Conservation (phyloP, 2,329 filamentous ascomycete genomes). For the Hypoxylon sp. region DNA sequence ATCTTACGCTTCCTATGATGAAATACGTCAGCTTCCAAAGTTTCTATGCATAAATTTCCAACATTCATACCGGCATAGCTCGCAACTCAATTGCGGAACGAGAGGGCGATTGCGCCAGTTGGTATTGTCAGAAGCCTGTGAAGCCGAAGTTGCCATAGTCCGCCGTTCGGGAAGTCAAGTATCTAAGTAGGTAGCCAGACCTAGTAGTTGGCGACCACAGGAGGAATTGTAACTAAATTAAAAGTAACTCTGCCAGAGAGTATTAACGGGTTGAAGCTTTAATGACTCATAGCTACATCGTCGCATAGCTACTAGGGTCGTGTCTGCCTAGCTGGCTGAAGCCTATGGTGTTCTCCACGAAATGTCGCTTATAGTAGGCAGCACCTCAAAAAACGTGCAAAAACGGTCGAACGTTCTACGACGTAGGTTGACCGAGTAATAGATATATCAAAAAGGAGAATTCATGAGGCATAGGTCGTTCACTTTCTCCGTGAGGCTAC, state of each 20-base stretch:
- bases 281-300: conserved; percentile 4
- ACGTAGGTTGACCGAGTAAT: background rate
- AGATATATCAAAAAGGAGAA: background rate
- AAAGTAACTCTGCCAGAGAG: background rate
- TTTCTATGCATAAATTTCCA: background rate
- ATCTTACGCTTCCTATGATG: conserved; percentile 28
- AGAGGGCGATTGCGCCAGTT: conserved; percentile 17
- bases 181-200: background rate
- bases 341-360: background rate
- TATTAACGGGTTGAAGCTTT: conserved; percentile 8
- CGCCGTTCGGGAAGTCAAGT: background rate
- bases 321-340: background rate
- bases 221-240: background rate
- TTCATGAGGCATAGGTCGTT: background rate
- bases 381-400: background rate
- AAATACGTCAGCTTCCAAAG: background rate
- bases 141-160: conserved; percentile 15
- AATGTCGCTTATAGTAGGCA: background rate
- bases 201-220: background rate
- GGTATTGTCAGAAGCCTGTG: conserved; percentile 10
- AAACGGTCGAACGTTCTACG: background rate
- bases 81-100: conserved; percentile 34
- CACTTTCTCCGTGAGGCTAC: background rate
- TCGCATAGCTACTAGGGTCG: background rate
- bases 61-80: conserved; percentile 22